Percentiles rank a stretch among this genome's conserved stretches.
Evolutionary conservation across 495 filamentous ascomycete species (phyloP).

Genomic region (Lepraria neglecta): DNA sequence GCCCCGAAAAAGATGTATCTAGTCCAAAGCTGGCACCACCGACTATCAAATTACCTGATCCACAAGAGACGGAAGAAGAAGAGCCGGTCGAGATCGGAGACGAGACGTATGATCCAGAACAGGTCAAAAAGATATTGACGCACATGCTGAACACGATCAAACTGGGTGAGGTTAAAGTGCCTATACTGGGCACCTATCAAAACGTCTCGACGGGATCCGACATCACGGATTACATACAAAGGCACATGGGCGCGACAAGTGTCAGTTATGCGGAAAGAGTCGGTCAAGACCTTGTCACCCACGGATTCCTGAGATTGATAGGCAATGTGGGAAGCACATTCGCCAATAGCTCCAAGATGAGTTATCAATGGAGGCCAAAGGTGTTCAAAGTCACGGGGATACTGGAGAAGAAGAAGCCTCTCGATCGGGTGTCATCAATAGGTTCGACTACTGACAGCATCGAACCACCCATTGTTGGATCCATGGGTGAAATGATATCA

Average conservation of each 20-base stretch:
- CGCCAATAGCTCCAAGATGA: slow-evolving; percentile 93
- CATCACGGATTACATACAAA: slow-evolving; percentile 91
- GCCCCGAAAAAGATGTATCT: slow-evolving; percentile 50
- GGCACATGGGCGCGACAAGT: slow-evolving; percentile 72
- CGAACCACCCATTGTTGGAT: slow-evolving; percentile 68
- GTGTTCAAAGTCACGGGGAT: slow-evolving; percentile 82
- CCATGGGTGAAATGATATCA: slow-evolving; percentile 79
- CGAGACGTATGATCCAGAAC: slow-evolving; percentile 70
- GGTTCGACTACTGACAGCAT: slow-evolving; percentile 46
- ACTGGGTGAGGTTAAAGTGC: slow-evolving; percentile 84
- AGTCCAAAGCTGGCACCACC: slow-evolving; percentile 51
- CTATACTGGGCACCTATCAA: slow-evolving; percentile 88
- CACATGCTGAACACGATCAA: slow-evolving; percentile 85
- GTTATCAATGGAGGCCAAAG: slow-evolving; percentile 93
- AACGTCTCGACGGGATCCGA: slow-evolving; percentile 87
- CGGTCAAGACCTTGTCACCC: slow-evolving; percentile 82
- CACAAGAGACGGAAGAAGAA: slow-evolving; percentile 52
- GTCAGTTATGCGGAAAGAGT: slow-evolving; percentile 87
- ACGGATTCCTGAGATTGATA: slow-evolving; percentile 83
- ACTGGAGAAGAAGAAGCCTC: slow-evolving; percentile 72
- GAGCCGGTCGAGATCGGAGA: slow-evolving; percentile 89
- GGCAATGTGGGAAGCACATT: slow-evolving; percentile 94
- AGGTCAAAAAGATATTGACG: slow-evolving; percentile 79
- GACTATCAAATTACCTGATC: slow-evolving; percentile 55
- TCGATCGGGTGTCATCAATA: slow-evolving; percentile 65